Percentiles rank a stretch among this genome's conserved stretches.
phyloP scores from a whole-genome alignment of 768 basidiomycete species.

The Phanerochaete sordida region DNA sequence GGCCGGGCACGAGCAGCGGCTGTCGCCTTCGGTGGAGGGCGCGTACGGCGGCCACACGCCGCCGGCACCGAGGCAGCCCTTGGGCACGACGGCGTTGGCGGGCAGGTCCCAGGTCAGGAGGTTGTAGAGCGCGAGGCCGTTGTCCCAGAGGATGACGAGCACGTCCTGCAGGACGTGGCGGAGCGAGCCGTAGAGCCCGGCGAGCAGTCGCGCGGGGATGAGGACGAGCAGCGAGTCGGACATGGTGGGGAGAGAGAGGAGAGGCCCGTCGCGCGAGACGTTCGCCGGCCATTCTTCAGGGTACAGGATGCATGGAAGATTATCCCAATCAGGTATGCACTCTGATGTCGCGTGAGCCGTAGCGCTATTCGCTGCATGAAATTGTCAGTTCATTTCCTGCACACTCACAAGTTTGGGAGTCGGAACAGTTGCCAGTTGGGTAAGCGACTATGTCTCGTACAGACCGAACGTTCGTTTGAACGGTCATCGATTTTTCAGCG shows the following conservation, averaged over 20 bases:
- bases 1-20: constrained; percentile 70
- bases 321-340: neutral
- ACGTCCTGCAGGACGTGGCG: constrained; percentile 10
- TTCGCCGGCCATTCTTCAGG: constrained; percentile 9
- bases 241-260: constrained; percentile 6
- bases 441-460: no score
- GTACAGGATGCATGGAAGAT: constrained; percentile 9
- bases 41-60: constrained; percentile 70
- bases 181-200: constrained; percentile 12
- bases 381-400: no score
- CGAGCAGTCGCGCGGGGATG: constrained; percentile 10
- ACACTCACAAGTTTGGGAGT: no score
- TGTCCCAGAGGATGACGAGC: constrained; percentile 47
- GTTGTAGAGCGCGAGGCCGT: constrained; percentile 48
- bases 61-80: constrained; percentile 39
- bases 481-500: no score
- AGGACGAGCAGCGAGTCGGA: constrained; percentile 7
- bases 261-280: neutral
- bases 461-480: no score
- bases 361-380: no score
- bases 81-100: constrained; percentile 15
- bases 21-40: constrained; percentile 57
- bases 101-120: constrained; percentile 44
- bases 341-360: neutral
- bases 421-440: no score